Base-by-base conservation (phyloP, 805 yeast genomes). In the Starmerella potacharoeniae region DNA sequence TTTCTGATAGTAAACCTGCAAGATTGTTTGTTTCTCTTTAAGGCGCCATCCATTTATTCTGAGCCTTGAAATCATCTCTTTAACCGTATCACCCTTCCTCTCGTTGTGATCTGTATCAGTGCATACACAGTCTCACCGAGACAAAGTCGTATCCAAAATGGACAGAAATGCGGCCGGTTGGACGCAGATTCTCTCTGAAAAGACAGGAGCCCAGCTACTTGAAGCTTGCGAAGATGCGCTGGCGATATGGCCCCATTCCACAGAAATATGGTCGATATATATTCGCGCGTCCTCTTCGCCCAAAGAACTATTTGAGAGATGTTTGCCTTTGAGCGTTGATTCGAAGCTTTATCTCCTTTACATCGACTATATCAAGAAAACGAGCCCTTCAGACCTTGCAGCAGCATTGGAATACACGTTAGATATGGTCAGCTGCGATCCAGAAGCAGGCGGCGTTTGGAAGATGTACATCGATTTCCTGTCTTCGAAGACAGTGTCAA, bases 371-470 rank as follows among this genome's bases (percentile, higher is more conserved):
- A 87, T 90, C 33, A 80, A 90, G 54, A 74, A 87, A 45, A 79
- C 77, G 49, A 74, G 75, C 52, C 83, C 89, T 4, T 95, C 91
- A 29, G 93, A 93, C 37, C 95, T 59, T 84, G 65, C 81, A 77
- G 59, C 90, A 93, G 95, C 96, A 0, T 91, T 82, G 66, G 95
- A 89, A 58, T 79, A 85, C 66, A 95, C 95, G 0, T 72, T 86
- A 17, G 80, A 77, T 33, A 78, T 81, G 57, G 86, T 90, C 51
- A 96, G 96, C 0, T 69, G 80, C 35, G 97, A 93, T 66, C 77
- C 84, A 5, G 74, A 77, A 37, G 78, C 90, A 17, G 83, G 84
- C 35, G 73, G 73, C 2, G 70, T 93, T 43, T 91, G 96, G 96
- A 74, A 76, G 49, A 93, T 86, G 62, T 93, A 87, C 66, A 66